Percentiles rank a stretch among this genome's conserved stretches.
Evolutionary conservation across 768 basidiomycete genomes (phyloP).

Genomic region (Piloderma croceum): DNA sequence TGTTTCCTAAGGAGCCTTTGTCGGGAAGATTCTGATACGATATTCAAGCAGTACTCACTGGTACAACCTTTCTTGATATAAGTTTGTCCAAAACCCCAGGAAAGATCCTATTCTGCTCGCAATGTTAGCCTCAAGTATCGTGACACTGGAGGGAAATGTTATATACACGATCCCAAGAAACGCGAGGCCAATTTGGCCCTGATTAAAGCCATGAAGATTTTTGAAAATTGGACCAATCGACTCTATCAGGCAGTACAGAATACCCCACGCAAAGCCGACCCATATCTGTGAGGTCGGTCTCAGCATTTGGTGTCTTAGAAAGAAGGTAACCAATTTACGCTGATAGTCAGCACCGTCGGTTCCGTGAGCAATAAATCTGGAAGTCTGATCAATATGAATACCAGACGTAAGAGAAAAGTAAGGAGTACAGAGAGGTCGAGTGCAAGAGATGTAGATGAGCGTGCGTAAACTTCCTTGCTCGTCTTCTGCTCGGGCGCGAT

Average conservation of each 20-base stretch:
- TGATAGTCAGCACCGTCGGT: conserved; percentile 68
- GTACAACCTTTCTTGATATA: conserved; percentile 47
- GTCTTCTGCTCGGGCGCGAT: conserved; percentile 58
- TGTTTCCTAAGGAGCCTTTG: conserved; percentile 21
- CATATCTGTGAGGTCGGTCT: conserved; percentile 41
- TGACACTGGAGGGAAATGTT: not conserved
- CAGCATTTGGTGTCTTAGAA: not conserved
- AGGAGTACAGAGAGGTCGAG: conserved; percentile 62
- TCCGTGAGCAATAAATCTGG: conserved; percentile 66
- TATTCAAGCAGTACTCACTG: conserved; percentile 29
- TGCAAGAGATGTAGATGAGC: conserved; percentile 65
- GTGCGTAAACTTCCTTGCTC: conserved; percentile 50
- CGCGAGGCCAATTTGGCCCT: conserved; percentile 52
- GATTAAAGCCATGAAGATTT: conserved; percentile 52
- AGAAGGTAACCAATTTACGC: conserved; percentile 43
- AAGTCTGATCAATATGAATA: not conserved
- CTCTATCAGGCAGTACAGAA: conserved; percentile 64
- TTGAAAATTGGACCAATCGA: conserved; percentile 54
- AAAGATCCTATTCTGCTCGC: conserved; percentile 48
- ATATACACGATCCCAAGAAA: conserved; percentile 55
- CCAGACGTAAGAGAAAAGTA: not conserved
- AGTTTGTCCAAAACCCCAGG: conserved; percentile 41
- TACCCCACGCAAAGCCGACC: conserved; percentile 73
- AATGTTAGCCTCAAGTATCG: conserved; percentile 2
- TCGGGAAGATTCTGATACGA: not conserved